Base-by-base conservation (phyloP, 176 grass and related monocot genomes). In the Musa schizocarpa region DNA sequence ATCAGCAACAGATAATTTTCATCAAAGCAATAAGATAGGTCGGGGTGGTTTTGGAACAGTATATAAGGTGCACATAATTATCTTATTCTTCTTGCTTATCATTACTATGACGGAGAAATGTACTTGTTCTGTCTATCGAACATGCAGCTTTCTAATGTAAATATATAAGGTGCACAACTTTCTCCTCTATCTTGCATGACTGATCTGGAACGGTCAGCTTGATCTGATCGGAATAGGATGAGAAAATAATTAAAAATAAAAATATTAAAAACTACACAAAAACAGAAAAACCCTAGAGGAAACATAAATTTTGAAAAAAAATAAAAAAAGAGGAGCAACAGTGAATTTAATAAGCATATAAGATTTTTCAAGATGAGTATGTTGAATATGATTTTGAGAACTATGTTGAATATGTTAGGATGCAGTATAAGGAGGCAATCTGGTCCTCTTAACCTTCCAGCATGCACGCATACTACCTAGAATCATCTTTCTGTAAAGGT, bases 31-130 rank as follows among this genome's bases (percentile, higher is more conserved):
- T 52, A 92, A 92, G 83, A 70, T 92, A 43, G 93, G 93, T 5
- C 85, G 83, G 24, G 93, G 93, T 54, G 93, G 93, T 8, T 96
- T 92, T 49, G 87, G 93, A 65, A 90, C 70, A 53, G 93, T 96
- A 16, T 92, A 92, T 52, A 96, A 92, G 93, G 93, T 96, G 76
- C 56, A n/a, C 50, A 48, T 10, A 59, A n/a, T 8, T 81, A 68
- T 21, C 54, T 16, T 57, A 69, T 61, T 24, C 34, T 27, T 51
- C 62, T 53, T 29, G 3, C 24, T 65, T 52, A 51, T 76, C 20
- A 76, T 74, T 53, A 54, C 13, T 5, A 23, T 48, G 62, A 52
- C 11, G 29, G 13, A 52, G 9, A 22, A 25, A 82, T 52, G 20
- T 20, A 34, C 2, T 74, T 43, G 34, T 43, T n/a, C 26, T 34